Evolutionary conservation across 2,329 filamentous ascomycete genomes (phyloP).

Genomic region (Sclerotinia glacialis): DNA sequence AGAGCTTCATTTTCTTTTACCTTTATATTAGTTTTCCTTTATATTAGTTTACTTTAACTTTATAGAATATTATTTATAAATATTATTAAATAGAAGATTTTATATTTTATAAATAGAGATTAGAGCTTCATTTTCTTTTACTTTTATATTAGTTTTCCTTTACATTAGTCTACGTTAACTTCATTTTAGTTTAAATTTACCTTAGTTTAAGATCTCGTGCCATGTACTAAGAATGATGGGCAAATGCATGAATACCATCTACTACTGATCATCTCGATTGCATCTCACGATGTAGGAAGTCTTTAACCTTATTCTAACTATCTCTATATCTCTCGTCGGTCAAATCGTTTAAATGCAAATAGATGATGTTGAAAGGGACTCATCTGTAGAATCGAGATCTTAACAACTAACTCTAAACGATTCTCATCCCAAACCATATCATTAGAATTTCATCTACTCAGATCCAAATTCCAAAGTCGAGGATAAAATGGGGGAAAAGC

Average conservation of each 20-base stretch:
- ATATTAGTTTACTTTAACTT: too few species aligned
- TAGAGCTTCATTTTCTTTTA: neutral
- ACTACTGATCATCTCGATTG: neutral
- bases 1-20: neutral
- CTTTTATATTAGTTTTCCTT: too few species aligned
- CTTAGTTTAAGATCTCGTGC: too few species aligned
- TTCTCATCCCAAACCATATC: neutral
- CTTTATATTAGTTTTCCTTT: too few species aligned
- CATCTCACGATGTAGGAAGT: neutral
- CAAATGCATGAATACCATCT: slow-evolving; percentile 3
- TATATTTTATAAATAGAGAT: neutral
- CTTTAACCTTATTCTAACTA: neutral
- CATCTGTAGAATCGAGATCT: too few species aligned
- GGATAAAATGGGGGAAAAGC: neutral
- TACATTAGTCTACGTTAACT: too few species aligned
- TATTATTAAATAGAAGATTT: neutral
- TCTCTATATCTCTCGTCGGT: neutral
- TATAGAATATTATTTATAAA: neutral
- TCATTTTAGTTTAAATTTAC: too few species aligned
- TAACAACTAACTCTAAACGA: neutral
- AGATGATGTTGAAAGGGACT: too few species aligned
- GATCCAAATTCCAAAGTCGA: neutral
- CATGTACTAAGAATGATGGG: neutral
- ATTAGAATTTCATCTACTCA: too few species aligned
- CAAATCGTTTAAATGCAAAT: too few species aligned